Percentiles rank a stretch among this genome's conserved stretches.
These are phyloP conservation scores for Komagataella populi DNA, from an alignment of 805 yeast genomes.

Conservation along the genomic window DNA sequence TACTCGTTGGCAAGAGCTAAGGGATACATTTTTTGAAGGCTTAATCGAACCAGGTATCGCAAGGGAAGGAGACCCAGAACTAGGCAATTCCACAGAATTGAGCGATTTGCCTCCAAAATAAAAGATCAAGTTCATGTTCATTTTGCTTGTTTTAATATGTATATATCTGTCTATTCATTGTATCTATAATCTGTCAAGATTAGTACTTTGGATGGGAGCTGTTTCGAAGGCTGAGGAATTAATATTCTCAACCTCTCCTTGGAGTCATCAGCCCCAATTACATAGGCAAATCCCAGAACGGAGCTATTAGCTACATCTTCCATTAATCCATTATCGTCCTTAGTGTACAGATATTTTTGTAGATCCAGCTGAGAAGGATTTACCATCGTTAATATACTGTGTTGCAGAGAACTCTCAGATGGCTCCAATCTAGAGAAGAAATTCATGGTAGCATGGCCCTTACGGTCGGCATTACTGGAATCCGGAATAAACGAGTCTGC, in stretches of 20 bases:
- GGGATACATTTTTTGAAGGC: slow-evolving; percentile 83
- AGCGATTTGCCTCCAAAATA: slow-evolving; percentile 1
- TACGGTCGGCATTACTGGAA: background rate
- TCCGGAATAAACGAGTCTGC: slow-evolving; percentile 3
- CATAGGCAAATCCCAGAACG: slow-evolving; percentile 69
- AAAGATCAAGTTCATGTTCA: background rate
- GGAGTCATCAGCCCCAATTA: slow-evolving; percentile 47
- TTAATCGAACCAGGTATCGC: slow-evolving; percentile 41
- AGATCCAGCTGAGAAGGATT: slow-evolving; percentile 22
- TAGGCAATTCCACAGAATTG: slow-evolving; percentile 1
- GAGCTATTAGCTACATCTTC: slow-evolving; percentile 40
- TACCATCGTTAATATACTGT: slow-evolving; percentile 58
- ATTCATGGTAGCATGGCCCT: slow-evolving; percentile 1
- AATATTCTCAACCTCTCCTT: slow-evolving; percentile 56
- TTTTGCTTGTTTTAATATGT: background rate
- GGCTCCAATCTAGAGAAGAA: slow-evolving; percentile 20
- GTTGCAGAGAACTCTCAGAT: slow-evolving; percentile 45
- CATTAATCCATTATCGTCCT: slow-evolving; percentile 25
- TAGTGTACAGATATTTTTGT: slow-evolving; percentile 17
- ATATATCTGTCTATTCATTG: slow-evolving; percentile 38
- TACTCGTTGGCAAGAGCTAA: slow-evolving; percentile 81
- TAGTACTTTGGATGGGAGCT: slow-evolving; percentile 62
- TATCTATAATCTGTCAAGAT: slow-evolving; percentile 71
- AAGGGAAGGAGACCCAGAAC: background rate
- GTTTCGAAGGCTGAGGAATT: slow-evolving; percentile 73